Evolutionary conservation across 768 basidiomycete species (phyloP), one percentile per base, ranked within the genome.

Genomic region (Mycena epipterygia): DNA sequence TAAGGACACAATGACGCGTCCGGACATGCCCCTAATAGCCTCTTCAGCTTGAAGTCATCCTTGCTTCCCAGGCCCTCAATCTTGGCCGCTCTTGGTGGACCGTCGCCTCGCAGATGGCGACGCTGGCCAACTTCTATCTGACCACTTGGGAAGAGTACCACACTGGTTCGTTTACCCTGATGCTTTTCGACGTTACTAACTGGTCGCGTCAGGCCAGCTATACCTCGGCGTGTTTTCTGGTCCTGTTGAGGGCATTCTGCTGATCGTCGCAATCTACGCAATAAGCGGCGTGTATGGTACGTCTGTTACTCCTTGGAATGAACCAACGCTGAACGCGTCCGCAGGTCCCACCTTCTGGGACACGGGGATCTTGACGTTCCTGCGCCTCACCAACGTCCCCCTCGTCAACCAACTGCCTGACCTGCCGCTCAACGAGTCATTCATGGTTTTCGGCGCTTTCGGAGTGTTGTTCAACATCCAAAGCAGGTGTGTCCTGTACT

Each of bases 41-140:
- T 48, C 49, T 49, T 11, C 76, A 97, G 95, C 88, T 99, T 29
- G 97, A 96, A 81, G 93, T 91, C 67, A 87, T 98, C 69, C 88
- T 99, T 46, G 88, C 89, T 8, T 85, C 90, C 11, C 89, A 93
- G 30, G 97, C 98, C 0, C 89, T 99, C 49, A 97, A 97, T 74
- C 86, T 98, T 25, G 95, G 95, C 16, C 87, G 96, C 23, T 96
- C 95, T 0, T 99, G 98, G 96, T 99, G 96, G 97, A 98, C 96
- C 0, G 92, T 99, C 37, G 89, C 93, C 0, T 93, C 93, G 1
- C 95, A 97, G 78, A 85, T 91, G 14, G 91, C 91, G 1, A 90
- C 91, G 0, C 81, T 93, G 44, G 90, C 89, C 70, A 94, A 92
- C 78, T 95, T 95, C 76, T 94, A 94, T 79, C 84, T 94, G 23